phyloP scores from a whole-genome alignment of 2,329 filamentous ascomycete species.

The Fusarium proliferatum region DNA sequence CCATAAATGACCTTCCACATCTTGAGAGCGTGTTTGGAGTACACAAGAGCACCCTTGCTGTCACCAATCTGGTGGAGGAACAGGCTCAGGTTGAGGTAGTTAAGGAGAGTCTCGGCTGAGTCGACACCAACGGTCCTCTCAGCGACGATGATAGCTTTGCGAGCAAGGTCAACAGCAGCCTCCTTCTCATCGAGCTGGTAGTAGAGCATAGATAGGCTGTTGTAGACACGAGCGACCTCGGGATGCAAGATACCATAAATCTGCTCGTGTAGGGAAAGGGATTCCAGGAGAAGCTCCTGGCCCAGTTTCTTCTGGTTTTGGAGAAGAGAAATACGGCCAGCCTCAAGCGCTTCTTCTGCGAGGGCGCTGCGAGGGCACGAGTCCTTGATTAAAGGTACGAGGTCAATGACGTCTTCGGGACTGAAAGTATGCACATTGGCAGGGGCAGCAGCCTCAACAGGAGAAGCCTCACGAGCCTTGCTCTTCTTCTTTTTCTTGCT shows the following conservation, averaged over 20 bases:
- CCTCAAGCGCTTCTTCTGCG: constrained; percentile 95
- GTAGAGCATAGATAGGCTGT: constrained; percentile 93
- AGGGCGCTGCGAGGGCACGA: constrained; percentile 89
- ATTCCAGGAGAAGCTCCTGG: constrained; percentile 95
- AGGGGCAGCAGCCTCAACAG: constrained; percentile 57
- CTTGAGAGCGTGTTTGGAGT: constrained; percentile 91
- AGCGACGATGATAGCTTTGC: constrained; percentile 95
- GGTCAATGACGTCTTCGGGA: constrained; percentile 87
- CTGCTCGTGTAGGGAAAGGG: constrained; percentile 94
- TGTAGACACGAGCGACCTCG: constrained; percentile 95
- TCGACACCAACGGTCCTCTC: constrained; percentile 95
- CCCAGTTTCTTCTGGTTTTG: constrained; percentile 96
- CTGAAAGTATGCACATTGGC: constrained; percentile 67
- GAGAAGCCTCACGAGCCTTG: constrained; percentile 65
- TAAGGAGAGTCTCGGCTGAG: constrained; percentile 91
- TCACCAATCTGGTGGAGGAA: constrained; percentile 95
- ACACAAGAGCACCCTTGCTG: constrained; percentile 86
- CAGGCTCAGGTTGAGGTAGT: constrained; percentile 94
- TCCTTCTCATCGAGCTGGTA: constrained; percentile 99
- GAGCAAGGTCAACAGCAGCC: constrained; percentile 91
- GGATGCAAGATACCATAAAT: constrained; percentile 98
- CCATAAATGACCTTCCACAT: constrained; percentile 99
- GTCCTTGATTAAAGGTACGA: constrained; percentile 96
- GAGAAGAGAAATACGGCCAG: constrained; percentile 93
- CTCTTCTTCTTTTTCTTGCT: constrained; percentile 74